Conservation (phyloP, 176 grass and related monocot species). For the Tillandsia leiboldiana region DNA sequence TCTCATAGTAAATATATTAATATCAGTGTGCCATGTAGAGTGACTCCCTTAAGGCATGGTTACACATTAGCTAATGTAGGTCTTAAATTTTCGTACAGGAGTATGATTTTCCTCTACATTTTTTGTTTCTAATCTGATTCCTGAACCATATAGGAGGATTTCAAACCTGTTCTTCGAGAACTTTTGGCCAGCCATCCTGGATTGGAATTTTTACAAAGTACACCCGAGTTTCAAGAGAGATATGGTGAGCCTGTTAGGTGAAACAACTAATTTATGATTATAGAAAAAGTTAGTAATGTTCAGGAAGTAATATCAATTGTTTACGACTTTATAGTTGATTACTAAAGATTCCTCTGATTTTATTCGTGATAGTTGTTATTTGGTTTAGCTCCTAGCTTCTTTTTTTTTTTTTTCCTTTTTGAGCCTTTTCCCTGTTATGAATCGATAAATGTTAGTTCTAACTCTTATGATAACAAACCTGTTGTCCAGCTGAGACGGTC, state of each 20-base stretch:
- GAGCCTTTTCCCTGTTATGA: neutral
- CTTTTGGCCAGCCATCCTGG: constrained; percentile 88
- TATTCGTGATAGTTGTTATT: neutral
- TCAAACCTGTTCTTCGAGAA: constrained; percentile 79
- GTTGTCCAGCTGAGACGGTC: constrained; percentile 82
- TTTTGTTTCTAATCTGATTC: constrained; percentile 16
- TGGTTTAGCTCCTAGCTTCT: neutral
- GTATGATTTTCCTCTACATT: constrained; percentile 9
- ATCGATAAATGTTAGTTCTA: neutral
- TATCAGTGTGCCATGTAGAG: neutral
- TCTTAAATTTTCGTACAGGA: neutral
- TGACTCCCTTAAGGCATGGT: neutral
- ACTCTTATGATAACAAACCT: neutral
- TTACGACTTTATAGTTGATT: constrained; percentile 12
- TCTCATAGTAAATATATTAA: neutral
- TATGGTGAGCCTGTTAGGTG: constrained; percentile 42
- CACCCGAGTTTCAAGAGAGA: constrained; percentile 98
- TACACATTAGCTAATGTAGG: no score
- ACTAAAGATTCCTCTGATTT: neutral
- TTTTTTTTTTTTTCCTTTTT: neutral
- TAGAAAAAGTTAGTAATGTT: constrained; percentile 6
- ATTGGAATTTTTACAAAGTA: constrained; percentile 89
- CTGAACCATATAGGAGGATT: constrained; percentile 60
- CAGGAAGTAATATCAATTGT: neutral
- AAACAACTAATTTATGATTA: neutral